Conservation (phyloP, 495 filamentous ascomycete genomes). For the Neurospora sp. region DNA sequence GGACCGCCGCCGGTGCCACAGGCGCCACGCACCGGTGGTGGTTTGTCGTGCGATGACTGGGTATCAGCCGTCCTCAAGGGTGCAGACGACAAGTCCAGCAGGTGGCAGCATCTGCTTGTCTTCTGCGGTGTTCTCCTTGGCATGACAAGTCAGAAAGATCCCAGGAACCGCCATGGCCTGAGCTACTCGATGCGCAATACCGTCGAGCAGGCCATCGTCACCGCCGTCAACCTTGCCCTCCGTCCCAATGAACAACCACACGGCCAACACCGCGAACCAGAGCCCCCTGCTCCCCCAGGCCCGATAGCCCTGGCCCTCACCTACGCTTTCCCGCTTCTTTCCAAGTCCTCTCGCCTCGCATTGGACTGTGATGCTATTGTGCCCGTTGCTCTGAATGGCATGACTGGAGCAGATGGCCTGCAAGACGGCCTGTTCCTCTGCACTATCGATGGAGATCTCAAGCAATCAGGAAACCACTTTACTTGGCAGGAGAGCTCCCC, state of each 20-base stretch:
- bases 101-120: constrained; percentile 82
- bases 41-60: constrained; percentile 63
- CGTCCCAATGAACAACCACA: not conserved
- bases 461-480: constrained; percentile 54
- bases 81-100: constrained; percentile 68
- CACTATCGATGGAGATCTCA: constrained; percentile 65
- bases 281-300: constrained; percentile 44
- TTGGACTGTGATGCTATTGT: constrained; percentile 71
- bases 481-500: constrained; percentile 56
- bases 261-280: constrained; percentile 27
- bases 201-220: constrained; percentile 67
- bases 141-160: constrained; percentile 41
- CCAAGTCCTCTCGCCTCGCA: constrained; percentile 39
- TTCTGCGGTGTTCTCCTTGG: constrained; percentile 76
- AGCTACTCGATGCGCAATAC: constrained; percentile 53
- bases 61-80: constrained; percentile 72
- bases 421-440: constrained; percentile 75
- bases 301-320: constrained; percentile 66
- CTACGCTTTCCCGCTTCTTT: constrained; percentile 67
- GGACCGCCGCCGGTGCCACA: not conserved
- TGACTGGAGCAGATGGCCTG: constrained; percentile 62
- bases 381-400: constrained; percentile 55
- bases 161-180: constrained; percentile 52
- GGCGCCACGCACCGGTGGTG: constrained; percentile 33
- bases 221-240: constrained; percentile 68